Conservation (phyloP, 345 rosid species). For the Citrus australasica region DNA sequence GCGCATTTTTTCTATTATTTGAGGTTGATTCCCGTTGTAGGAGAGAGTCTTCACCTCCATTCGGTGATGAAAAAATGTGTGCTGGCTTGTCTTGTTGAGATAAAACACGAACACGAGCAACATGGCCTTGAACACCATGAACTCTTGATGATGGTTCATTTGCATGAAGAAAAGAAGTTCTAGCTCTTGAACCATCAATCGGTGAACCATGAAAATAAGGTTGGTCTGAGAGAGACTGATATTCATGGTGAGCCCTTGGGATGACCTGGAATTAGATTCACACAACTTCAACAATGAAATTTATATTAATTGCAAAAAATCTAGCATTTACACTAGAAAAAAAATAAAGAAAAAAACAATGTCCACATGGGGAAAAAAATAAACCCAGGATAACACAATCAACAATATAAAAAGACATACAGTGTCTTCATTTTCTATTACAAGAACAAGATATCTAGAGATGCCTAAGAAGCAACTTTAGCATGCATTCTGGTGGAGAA, state of each 20-base stretch:
- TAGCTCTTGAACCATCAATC: conserved; percentile 48
- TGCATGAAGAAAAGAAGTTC: conserved; percentile 52
- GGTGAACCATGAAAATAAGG: conserved; percentile 52
- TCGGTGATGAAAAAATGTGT: conserved; percentile 46
- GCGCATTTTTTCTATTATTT: conserved; percentile 37
- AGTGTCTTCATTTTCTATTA: background rate
- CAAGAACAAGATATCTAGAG: background rate
- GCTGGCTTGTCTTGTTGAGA: conserved; percentile 66
- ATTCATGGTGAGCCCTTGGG: conserved; percentile 52
- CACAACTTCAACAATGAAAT: background rate
- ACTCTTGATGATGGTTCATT: conserved; percentile 54
- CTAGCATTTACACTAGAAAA: background rate
- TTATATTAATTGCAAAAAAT: background rate
- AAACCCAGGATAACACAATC: background rate
- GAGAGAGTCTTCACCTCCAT: conserved; percentile 46
- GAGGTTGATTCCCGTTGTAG: conserved; percentile 45
- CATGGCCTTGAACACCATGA: conserved; percentile 51
- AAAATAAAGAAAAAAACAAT: background rate
- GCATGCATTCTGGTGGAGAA: background rate
- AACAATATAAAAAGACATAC: background rate
- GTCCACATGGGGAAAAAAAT: background rate
- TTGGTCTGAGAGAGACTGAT: conserved; percentile 66
- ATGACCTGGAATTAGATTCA: conserved; percentile 37
- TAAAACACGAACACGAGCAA: conserved; percentile 47
- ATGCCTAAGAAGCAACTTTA: background rate